Evolutionary conservation across 2,329 filamentous ascomycete species (phyloP).

Genomic region (Penicillium decumbens): DNA sequence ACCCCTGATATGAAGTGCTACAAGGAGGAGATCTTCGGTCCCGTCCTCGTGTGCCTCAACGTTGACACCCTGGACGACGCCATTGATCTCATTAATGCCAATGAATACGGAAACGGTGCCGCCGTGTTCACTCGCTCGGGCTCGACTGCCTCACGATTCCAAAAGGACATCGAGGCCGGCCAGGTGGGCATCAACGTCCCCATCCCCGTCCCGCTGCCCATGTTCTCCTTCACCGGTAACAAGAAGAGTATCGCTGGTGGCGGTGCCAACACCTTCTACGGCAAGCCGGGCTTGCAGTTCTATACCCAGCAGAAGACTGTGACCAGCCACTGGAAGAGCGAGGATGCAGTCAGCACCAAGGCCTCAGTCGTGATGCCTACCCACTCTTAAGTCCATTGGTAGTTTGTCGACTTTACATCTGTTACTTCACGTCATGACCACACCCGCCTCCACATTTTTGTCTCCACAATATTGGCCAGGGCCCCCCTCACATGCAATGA

Average conservation of each 20-base stretch:
- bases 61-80: slow-evolving; percentile 58
- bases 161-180: slow-evolving; percentile 62
- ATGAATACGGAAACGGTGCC: slow-evolving; percentile 64
- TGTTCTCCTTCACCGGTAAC: slow-evolving; percentile 64
- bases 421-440: slow-evolving; percentile 3
- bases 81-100: slow-evolving; percentile 60
- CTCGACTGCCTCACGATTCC: slow-evolving; percentile 57
- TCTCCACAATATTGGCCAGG: slow-evolving; percentile 1
- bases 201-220: slow-evolving; percentile 59
- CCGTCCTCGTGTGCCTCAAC: slow-evolving; percentile 60
- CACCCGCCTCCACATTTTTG: not conserved
- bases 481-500: slow-evolving; percentile 1
- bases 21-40: slow-evolving; percentile 63
- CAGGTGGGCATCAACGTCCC: slow-evolving; percentile 65
- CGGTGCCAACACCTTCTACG: slow-evolving; percentile 91
- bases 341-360: slow-evolving; percentile 80
- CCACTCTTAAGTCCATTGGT: slow-evolving; percentile 38
- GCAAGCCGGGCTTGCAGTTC: slow-evolving; percentile 84
- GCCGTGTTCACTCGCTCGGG: slow-evolving; percentile 62
- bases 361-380: slow-evolving; percentile 86
- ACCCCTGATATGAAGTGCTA: slow-evolving; percentile 64
- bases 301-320: slow-evolving; percentile 99
- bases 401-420: not conserved
- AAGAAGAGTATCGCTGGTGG: slow-evolving; percentile 91
- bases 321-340: slow-evolving; percentile 80